phyloP scores from a whole-genome alignment of 805 yeast genomes.

The Nakazawaea wyomingensis region DNA sequence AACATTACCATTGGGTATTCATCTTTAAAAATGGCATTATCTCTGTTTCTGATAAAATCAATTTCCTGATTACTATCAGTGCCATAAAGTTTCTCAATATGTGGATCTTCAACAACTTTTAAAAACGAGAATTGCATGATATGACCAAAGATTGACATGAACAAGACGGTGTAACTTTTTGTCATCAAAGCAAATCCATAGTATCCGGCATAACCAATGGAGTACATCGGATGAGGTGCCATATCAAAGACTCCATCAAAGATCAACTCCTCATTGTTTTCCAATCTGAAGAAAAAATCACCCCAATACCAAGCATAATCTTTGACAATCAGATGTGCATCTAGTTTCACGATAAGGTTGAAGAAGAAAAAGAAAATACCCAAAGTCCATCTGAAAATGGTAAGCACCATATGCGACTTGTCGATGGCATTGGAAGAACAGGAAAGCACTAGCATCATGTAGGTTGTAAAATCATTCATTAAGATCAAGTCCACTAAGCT shows the following conservation, averaged over 20 bases:
- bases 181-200: constrained; percentile 79
- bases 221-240: constrained; percentile 92
- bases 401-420: constrained; percentile 37
- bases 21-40: constrained; percentile 14
- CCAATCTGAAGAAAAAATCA: constrained; percentile 79
- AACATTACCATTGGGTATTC: constrained; percentile 48
- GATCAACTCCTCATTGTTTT: constrained; percentile 57
- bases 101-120: constrained; percentile 77
- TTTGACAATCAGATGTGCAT: constrained; percentile 83
- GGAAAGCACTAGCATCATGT: constrained; percentile 54
- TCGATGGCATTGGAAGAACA: constrained; percentile 37
- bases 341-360: constrained; percentile 80
- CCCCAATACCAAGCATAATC: constrained; percentile 97
- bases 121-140: constrained; percentile 70
- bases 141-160: constrained; percentile 71
- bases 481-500: constrained; percentile 75
- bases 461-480: constrained; percentile 80
- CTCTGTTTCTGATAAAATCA: constrained; percentile 29
- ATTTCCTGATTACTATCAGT: constrained; percentile 6
- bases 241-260: constrained; percentile 87
- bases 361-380: constrained; percentile 64
- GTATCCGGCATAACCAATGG: constrained; percentile 83
- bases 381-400: constrained; percentile 45
- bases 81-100: constrained; percentile 75
- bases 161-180: constrained; percentile 63